phyloP scores from a whole-genome alignment of 208 protist genomes.

The Crithidia bombi region DNA sequence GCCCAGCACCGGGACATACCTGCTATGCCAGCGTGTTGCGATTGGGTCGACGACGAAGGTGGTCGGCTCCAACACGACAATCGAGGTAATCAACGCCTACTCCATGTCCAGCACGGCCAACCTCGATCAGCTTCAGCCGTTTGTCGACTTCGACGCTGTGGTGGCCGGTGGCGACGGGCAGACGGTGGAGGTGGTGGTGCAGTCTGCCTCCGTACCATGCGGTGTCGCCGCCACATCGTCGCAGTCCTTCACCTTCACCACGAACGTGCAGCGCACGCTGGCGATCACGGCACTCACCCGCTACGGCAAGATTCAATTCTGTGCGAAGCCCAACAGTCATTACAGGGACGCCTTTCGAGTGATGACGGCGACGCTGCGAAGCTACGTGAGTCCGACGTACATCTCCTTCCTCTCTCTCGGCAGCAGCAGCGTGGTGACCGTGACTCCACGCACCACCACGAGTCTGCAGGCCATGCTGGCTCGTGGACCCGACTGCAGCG shows the following conservation, averaged over 20 bases:
- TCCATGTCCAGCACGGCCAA: slow-evolving; percentile 26
- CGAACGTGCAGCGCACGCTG: slow-evolving; percentile 11
- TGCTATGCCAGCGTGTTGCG: slow-evolving; percentile 53
- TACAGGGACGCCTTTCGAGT: slow-evolving; percentile 24
- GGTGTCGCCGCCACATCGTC: slow-evolving; percentile 4
- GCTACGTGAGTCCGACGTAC: slow-evolving; percentile 51
- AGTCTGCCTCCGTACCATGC: slow-evolving; percentile 29
- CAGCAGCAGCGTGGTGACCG: slow-evolving; percentile 21
- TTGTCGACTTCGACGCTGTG: slow-evolving; percentile 29
- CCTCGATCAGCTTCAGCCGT: slow-evolving; percentile 32
- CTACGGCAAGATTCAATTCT: slow-evolving; percentile 19
- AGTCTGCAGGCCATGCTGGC: slow-evolving; percentile 19
- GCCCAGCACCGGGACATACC: slow-evolving; percentile 36
- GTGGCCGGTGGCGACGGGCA: slow-evolving; percentile 29
- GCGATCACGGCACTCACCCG: slow-evolving; percentile 13
- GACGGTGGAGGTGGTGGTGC: slow-evolving; percentile 18
- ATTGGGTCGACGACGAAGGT: slow-evolving; percentile 11
- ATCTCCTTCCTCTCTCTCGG: slow-evolving; percentile 17
- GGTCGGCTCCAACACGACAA: slow-evolving; percentile 31
- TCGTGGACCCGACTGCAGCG: neutral
- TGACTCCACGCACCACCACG: slow-evolving; percentile 24
- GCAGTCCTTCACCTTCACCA: slow-evolving; percentile 16
- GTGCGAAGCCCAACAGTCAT: slow-evolving; percentile 13
- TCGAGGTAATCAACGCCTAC: slow-evolving; percentile 44
- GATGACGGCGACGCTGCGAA: slow-evolving; percentile 30